phyloP scores from a whole-genome alignment of 2,329 filamentous ascomycete species.

The Raffaelea ambrosiae region DNA sequence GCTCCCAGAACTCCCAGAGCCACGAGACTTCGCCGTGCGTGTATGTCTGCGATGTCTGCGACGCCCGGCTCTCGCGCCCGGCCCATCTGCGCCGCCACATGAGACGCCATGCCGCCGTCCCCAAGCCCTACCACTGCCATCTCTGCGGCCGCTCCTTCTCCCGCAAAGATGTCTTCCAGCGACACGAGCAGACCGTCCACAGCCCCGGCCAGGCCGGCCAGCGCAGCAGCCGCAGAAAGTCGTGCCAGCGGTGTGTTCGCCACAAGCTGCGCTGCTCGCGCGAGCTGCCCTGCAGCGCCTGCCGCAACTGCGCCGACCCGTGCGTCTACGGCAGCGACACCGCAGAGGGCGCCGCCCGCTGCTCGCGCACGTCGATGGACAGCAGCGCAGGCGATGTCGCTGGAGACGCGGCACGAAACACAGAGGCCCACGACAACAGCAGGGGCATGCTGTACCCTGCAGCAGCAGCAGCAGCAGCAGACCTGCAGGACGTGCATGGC shows the following conservation, averaged over 20 bases:
- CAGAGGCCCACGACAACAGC: no score
- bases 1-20: no score
- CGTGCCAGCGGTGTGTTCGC: background rate
- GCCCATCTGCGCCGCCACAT: background rate
- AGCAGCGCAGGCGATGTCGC: no score
- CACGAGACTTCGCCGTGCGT: no score
- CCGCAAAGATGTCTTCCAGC: background rate
- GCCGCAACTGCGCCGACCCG: background rate
- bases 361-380: no score
- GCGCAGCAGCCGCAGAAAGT: background rate
- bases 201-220: background rate
- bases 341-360: no score
- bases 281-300: background rate
- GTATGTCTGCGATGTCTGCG: background rate
- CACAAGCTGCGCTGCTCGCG: background rate
- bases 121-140: background rate
- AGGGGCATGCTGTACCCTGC: no score
- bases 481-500: no score
- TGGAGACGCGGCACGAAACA: no score
- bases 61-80: background rate
- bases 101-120: background rate
- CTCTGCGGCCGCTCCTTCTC: background rate
- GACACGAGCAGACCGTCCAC: background rate
- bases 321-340: background rate
- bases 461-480: no score